Evolutionary conservation across 1,139 yeast species (phyloP), one percentile per base, ranked within the genome.

Genomic region (Suhomyces bolitotheri): DNA sequence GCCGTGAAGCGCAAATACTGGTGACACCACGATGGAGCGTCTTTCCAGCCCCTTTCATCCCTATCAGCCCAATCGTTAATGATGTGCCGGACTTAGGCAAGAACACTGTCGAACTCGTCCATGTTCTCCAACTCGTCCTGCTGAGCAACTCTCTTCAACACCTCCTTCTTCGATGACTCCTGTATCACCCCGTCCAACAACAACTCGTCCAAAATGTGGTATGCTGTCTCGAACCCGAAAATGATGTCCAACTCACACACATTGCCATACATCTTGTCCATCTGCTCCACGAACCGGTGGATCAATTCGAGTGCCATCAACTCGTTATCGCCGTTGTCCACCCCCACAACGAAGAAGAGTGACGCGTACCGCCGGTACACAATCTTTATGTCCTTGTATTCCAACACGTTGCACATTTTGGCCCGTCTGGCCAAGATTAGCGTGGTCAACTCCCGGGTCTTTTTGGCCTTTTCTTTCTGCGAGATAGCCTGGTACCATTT

Each of bases 191-290:
- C 98, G 51, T 80, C 87, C 29, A 71, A 82, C 66, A 94, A 62
- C 50, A 92, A 68, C 58, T 94, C 98, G 59, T 92, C 97, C 47
- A 94, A 68, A 12, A 92, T 83, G 60, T 87, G 86, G 58, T 92
- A 92, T 0, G 97, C 97, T 57, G 87, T 85, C 51, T 84, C 86
- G 63, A 92, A 92, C 50, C 95, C 95, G 74, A 92, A 92, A 34
- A 92, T 92, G 44, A 92, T 89, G 61, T 90, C 95, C 51, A 87
- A 64, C 56, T 89, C 97, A 62, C 96, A 86, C 14, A 92, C 98
- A 55, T 89, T 92, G n/a, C 97, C 97, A 55, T 87, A 92, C 50
- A 89, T 80, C 53, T 85, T 83, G 66, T 92, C 99, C 96, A 92
- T 88, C 50, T 87, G 89, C 60, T 94, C 98, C 32, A 94, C 99